Conservation (phyloP, 306 rosid species). For the Malus asiatica region DNA sequence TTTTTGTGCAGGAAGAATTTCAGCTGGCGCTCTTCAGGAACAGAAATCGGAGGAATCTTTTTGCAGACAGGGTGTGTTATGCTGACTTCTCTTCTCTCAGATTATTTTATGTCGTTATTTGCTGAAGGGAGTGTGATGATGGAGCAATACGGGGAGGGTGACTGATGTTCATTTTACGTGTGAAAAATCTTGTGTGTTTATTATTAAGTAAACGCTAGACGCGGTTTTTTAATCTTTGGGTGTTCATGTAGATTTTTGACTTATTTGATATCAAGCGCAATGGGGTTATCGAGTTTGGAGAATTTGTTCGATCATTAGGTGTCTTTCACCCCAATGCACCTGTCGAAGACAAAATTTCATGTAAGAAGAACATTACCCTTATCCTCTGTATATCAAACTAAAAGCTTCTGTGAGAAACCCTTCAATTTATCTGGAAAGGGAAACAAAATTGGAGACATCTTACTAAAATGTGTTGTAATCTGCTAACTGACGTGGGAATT, state of each 20-base stretch:
- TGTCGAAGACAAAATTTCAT: constrained; percentile 58
- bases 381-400: not conserved
- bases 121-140: not conserved
- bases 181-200: not conserved
- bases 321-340: constrained; percentile 73
- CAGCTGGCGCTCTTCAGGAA: constrained; percentile 83
- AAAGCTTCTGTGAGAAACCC: not conserved
- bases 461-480: not conserved
- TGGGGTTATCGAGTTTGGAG: constrained; percentile 82
- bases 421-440: not conserved
- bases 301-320: constrained; percentile 74
- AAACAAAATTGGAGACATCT: not conserved
- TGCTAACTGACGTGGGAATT: constrained; percentile 16
- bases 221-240: not conserved
- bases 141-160: not conserved
- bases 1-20: constrained; percentile 69
- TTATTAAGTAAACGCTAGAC: not conserved
- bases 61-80: constrained; percentile 72
- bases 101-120: not conserved
- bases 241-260: constrained; percentile 57
- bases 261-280: constrained; percentile 69
- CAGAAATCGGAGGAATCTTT: constrained; percentile 52
- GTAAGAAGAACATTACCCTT: constrained; percentile 39
- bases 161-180: not conserved
- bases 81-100: not conserved